These are phyloP conservation scores for maize (Zea mays) DNA, from an alignment of 176 grass and related monocot species.

Conservation along the genomic window DNA sequence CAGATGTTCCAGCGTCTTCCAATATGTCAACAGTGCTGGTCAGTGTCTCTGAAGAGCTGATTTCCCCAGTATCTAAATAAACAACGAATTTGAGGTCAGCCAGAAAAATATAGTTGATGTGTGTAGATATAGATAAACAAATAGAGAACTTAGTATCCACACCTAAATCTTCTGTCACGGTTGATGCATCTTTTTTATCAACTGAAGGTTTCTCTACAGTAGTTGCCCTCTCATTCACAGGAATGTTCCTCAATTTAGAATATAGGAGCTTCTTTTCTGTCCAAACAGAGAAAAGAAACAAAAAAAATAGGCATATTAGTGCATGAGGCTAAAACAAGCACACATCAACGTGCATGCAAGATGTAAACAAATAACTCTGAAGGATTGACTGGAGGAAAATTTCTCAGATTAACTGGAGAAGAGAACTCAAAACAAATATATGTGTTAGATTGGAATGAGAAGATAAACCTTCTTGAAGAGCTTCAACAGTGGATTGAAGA, in stretches of 20 bases:
- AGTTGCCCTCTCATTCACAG: conserved; percentile 53
- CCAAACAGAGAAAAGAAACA: conserved; percentile 12
- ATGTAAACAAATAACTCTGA: conserved; percentile 2
- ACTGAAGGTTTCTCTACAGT: conserved; percentile 48
- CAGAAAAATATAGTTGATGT: conserved; percentile 19
- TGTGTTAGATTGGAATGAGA: conserved; percentile 5
- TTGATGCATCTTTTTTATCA: conserved; percentile 71
- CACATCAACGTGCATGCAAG: conserved; percentile 12
- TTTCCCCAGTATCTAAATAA: conserved; percentile 46
- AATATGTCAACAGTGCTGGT: conserved; percentile 37
- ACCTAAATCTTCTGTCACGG: conserved; percentile 87
- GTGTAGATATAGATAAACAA: not conserved
- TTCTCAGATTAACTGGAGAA: not conserved
- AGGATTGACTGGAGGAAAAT: not conserved
- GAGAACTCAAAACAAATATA: not conserved
- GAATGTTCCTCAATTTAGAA: conserved; percentile 60
- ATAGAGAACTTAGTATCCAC: conserved; percentile 28
- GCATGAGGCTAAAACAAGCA: conserved; percentile 22
- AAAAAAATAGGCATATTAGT: not conserved
- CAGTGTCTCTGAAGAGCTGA: conserved; percentile 47
- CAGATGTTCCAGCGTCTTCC: conserved; percentile 53
- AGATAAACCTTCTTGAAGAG: conserved; percentile 86
- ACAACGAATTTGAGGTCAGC: conserved; percentile 30
- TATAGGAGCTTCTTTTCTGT: conserved; percentile 77
- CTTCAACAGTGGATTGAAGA: conserved; percentile 92